Conservation (phyloP, 108 stramenopile species). For the Discostella stelligeroides region DNA sequence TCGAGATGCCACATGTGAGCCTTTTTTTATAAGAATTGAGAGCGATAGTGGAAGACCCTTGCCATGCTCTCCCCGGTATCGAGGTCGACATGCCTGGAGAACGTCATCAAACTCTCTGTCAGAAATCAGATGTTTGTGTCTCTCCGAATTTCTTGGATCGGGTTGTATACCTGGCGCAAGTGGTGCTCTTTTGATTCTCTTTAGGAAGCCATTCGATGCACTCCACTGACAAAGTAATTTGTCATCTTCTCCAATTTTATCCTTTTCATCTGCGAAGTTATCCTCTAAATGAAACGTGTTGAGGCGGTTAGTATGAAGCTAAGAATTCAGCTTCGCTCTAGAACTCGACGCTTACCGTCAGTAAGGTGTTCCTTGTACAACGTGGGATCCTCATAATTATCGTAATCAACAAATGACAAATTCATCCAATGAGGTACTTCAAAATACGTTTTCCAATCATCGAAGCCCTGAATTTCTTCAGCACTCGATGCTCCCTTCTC, state of each 20-base stretch:
- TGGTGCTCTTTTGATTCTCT: background rate
- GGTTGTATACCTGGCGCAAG: conserved; percentile 1
- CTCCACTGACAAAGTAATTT: conserved; percentile 21
- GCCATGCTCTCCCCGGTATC: conserved; percentile 50
- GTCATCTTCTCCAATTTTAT: conserved; percentile 25
- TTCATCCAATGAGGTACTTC: conserved; percentile 93
- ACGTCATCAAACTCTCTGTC: conserved; percentile 82
- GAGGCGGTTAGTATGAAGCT: background rate
- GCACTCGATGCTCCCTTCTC: conserved; percentile 42
- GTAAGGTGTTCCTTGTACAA: conserved; percentile 34
- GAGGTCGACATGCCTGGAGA: conserved; percentile 82
- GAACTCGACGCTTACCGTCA: conserved; percentile 19
- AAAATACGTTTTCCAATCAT: conserved; percentile 61
- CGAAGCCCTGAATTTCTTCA: conserved; percentile 49
- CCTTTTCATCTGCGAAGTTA: background rate
- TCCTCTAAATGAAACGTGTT: background rate
- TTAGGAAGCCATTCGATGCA: conserved; percentile 62
- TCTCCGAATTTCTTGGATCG: conserved; percentile 14
- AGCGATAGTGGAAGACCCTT: conserved; percentile 42
- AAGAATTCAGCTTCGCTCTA: background rate
- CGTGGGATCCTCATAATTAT: conserved; percentile 50
- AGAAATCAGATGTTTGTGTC: conserved; percentile 69
- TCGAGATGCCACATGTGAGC: background rate
- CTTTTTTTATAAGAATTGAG: conserved; percentile 26
- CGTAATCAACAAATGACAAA: conserved; percentile 81